Evolutionary conservation across 768 basidiomycete genomes (phyloP).

Genomic region (Sarcomyxa edulis): DNA sequence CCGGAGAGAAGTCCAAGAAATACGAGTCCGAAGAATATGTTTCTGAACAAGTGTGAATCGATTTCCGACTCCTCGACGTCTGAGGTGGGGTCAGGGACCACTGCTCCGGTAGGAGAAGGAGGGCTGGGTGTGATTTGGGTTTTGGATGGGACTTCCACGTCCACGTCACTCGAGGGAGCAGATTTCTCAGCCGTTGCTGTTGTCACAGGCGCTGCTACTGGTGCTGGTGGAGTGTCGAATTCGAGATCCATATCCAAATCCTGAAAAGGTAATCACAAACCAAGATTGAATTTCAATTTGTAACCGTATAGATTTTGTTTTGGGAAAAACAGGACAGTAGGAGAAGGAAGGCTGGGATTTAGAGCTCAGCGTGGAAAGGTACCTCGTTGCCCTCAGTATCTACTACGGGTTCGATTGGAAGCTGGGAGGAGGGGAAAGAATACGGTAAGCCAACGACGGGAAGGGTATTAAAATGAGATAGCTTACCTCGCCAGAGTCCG

Average conservation of each 20-base stretch:
- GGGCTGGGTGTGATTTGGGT: background rate
- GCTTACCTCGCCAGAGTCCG: slow-evolving; percentile 81
- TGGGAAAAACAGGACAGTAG: slow-evolving; percentile 20
- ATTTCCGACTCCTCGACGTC: slow-evolving; percentile 11
- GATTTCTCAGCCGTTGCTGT: slow-evolving; percentile 3
- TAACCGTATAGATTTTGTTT: slow-evolving; percentile 51
- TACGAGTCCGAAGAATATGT: slow-evolving; percentile 31
- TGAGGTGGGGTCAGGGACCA: slow-evolving; percentile 9
- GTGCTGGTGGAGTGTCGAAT: slow-evolving; percentile 5
- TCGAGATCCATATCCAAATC: slow-evolving; percentile 38
- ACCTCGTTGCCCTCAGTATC: slow-evolving; percentile 81
- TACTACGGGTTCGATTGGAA: slow-evolving; percentile 44
- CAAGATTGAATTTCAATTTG: too few species aligned
- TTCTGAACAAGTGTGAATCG: slow-evolving; percentile 19
- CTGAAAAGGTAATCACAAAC: slow-evolving; percentile 40
- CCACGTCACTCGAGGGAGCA: too few species aligned
- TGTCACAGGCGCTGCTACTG: slow-evolving; percentile 7
- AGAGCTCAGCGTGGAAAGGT: slow-evolving; percentile 94
- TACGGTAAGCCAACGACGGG: too few species aligned
- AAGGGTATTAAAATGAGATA: background rate
- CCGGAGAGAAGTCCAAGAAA: slow-evolving; percentile 39
- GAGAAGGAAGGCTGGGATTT: slow-evolving; percentile 27
- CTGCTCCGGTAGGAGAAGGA: slow-evolving; percentile 9
- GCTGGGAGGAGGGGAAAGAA: slow-evolving; percentile 24
- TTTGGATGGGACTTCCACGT: too few species aligned